These are phyloP conservation scores for Porphyra umbilicalis DNA, from an alignment of 31 red algal genomes.

Conservation along the genomic window DNA sequence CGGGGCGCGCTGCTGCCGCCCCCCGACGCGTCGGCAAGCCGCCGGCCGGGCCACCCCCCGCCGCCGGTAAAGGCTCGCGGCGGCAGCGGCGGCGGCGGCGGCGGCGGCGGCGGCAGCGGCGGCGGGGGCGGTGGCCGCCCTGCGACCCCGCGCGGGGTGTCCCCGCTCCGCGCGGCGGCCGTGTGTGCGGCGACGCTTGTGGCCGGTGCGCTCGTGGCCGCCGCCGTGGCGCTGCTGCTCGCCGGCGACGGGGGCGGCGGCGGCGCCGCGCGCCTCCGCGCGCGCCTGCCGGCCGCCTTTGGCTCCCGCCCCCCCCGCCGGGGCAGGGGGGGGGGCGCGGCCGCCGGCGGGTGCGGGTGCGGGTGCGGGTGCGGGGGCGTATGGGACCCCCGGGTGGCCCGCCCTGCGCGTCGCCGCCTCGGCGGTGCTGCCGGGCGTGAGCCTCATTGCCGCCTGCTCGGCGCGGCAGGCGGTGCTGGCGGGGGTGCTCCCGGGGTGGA, in stretches of 20 bases:
- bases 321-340: not conserved
- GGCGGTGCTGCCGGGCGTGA: conserved; percentile 21
- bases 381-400: not conserved
- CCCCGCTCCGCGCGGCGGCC: not conserved
- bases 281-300: not conserved
- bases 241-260: not conserved
- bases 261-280: not conserved
- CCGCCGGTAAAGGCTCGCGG: too few species aligned
- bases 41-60: not conserved
- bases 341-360: not conserved
- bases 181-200: not conserved
- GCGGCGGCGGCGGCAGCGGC: not conserved
- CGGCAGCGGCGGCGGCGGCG: not conserved
- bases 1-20: not conserved
- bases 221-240: not conserved
- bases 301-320: not conserved
- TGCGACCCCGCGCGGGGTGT: not conserved
- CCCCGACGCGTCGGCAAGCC: not conserved
- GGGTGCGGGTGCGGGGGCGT: not conserved
- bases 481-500: conserved; percentile 46
- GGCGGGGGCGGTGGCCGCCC: not conserved
- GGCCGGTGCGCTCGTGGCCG: not conserved
- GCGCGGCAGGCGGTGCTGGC: conserved; percentile 33
- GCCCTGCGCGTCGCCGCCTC: not conserved
- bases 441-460: conserved; percentile 42